A percentile compares a stretch with the other conserved stretches of the same genome.
Evolutionary conservation across 352 stramenopile species (phyloP).

Genomic region (Phytophthora hybrid): DNA sequence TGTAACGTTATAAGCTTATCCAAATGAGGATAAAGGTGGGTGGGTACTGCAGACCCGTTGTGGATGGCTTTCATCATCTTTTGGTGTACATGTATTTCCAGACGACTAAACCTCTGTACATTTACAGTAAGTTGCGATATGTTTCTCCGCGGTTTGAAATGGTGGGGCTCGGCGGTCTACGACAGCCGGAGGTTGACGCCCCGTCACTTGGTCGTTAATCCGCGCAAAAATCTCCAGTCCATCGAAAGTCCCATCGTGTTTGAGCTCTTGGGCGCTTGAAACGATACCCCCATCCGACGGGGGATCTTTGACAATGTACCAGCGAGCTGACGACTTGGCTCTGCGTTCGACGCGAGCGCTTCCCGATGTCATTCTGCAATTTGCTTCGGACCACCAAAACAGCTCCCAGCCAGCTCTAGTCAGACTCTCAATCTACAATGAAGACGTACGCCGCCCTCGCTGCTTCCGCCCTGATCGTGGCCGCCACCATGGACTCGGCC

Average conservation of each 20-base stretch:
- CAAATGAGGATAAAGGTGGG: too few relatives aligned
- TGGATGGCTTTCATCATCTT: too few relatives aligned
- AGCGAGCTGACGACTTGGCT: slow-evolving; percentile 29
- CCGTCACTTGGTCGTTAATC: slow-evolving; percentile 16
- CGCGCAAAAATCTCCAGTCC: background rate
- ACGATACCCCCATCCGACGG: slow-evolving; percentile 23
- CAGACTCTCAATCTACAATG: slow-evolving; percentile 21
- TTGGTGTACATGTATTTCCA: too few relatives aligned
- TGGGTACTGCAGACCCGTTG: too few relatives aligned
- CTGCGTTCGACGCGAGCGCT: slow-evolving; percentile 8
- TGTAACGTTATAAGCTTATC: too few relatives aligned
- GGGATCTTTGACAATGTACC: slow-evolving; percentile 12
- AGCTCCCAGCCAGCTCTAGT: slow-evolving; percentile 15
- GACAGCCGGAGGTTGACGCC: slow-evolving; percentile 15
- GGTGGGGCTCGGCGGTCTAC: background rate
- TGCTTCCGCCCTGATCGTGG: slow-evolving; percentile 32
- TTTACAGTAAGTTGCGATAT: too few relatives aligned
- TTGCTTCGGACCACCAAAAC: slow-evolving; percentile 22
- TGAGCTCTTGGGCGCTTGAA: slow-evolving; percentile 10
- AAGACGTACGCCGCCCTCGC: slow-evolving; percentile 34
- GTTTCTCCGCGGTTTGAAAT: too few relatives aligned
- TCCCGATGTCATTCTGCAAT: slow-evolving; percentile 28
- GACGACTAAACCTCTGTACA: too few relatives aligned
- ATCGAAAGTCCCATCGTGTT: slow-evolving; percentile 29
- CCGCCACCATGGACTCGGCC: slow-evolving; percentile 27